A percentile compares a stretch with the other conserved stretches of the same genome.
These are phyloP conservation scores for Malus hybrid DNA, from an alignment of 331 rosid genomes.

Conservation along the genomic window DNA sequence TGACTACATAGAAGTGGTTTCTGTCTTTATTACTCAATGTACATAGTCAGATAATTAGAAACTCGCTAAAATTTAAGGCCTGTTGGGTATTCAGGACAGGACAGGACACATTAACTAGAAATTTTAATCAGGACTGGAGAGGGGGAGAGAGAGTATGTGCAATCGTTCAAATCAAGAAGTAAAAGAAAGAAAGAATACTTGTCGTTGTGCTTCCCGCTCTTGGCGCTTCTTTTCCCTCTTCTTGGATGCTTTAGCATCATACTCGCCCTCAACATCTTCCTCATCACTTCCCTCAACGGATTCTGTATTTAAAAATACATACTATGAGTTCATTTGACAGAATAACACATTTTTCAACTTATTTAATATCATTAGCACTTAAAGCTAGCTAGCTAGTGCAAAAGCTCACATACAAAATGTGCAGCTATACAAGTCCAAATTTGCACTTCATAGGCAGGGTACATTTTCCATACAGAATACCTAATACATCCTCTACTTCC, in stretches of 20 bases:
- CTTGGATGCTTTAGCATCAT: constrained; percentile 52
- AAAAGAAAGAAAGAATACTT: constrained; percentile 33
- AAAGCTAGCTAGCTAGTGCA: not conserved
- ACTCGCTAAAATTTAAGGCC: not conserved
- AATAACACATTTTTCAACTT: not conserved
- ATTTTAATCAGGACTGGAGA: not conserved
- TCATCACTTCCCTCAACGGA: constrained; percentile 71
- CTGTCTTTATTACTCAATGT: not conserved
- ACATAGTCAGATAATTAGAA: not conserved
- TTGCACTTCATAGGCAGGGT: not conserved
- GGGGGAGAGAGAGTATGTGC: not conserved
- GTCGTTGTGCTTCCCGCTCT: constrained; percentile 87
- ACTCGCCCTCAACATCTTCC: constrained; percentile 50
- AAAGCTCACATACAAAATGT: not conserved
- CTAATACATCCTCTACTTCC: not conserved
- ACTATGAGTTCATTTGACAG: constrained; percentile 4
- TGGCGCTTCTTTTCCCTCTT: constrained; percentile 81
- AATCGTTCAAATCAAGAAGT: not conserved
- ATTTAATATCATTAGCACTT: not conserved
- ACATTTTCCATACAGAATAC: not conserved
- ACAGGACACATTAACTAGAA: not conserved
- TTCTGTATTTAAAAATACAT: constrained; percentile 28
- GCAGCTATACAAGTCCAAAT: not conserved
- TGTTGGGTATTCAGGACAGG: not conserved
- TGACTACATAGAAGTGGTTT: not conserved